These are phyloP conservation scores for Coffea canephora DNA, from an alignment of 257 asterid genomes.

Conservation along the genomic window DNA sequence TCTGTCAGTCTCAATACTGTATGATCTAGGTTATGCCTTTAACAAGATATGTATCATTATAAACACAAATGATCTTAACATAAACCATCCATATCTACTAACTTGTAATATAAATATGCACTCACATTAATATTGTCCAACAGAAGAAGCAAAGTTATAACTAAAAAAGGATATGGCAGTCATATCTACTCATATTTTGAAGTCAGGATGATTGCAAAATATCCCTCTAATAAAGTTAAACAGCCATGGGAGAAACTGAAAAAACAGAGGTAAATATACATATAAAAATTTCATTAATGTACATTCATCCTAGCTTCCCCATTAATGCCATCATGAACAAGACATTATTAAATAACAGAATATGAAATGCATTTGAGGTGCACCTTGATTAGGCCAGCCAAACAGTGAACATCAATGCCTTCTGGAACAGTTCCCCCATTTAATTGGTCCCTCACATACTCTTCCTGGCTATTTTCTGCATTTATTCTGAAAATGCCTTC, in stretches of 20 bases:
- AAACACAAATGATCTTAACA: neutral
- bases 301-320: neutral
- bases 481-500: slow-evolving; percentile 98
- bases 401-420: slow-evolving; percentile 92
- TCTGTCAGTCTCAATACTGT: neutral
- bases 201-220: neutral
- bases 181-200: neutral
- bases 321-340: neutral
- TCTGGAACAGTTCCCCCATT: slow-evolving; percentile 83
- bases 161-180: neutral
- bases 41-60: neutral
- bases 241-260: neutral
- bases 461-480: slow-evolving; percentile 94
- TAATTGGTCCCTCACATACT: slow-evolving; percentile 88
- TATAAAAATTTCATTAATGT: neutral
- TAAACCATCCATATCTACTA: slow-evolving; percentile 2
- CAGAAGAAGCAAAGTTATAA: neutral
- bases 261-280: neutral
- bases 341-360: slow-evolving; percentile 5
- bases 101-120: neutral
- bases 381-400: slow-evolving; percentile 96
- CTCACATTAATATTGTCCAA: neutral
- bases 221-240: neutral
- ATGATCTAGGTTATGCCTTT: neutral
- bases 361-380: neutral